Evolutionary conservation across 768 basidiomycete genomes (phyloP).

Genomic region (Lentinus brumalis): DNA sequence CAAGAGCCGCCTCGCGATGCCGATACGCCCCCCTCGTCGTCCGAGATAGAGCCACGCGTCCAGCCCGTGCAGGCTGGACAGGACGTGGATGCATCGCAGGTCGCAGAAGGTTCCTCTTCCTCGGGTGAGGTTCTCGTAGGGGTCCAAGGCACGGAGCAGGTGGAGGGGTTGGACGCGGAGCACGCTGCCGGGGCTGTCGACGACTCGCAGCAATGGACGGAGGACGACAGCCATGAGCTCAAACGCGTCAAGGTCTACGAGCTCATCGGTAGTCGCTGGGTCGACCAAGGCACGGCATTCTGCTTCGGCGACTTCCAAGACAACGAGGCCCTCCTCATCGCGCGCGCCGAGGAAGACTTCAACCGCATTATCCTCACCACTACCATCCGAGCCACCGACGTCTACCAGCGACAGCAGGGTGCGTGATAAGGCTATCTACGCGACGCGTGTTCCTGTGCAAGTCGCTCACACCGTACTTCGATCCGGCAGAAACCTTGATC

Average conservation of each 20-base stretch:
- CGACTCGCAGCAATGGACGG: conserved; percentile 62
- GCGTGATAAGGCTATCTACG: conserved; percentile 31
- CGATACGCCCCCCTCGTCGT: conserved; percentile 4
- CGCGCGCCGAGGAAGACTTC: conserved; percentile 77
- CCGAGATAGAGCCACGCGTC: conserved; percentile 22
- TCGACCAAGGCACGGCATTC: conserved; percentile 95
- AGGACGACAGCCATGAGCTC: conserved; percentile 65
- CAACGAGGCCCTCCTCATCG: conserved; percentile 79
- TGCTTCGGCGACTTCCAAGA: conserved; percentile 88
- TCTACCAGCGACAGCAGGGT: conserved; percentile 89
- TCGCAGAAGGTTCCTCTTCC: conserved; percentile 2
- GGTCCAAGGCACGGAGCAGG: conserved; percentile 5
- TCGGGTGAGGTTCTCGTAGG: conserved; percentile 10
- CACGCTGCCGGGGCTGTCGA: conserved; percentile 43
- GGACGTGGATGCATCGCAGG: conserved; percentile 3
- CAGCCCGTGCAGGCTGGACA: conserved; percentile 6
- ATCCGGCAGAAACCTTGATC: conserved; percentile 82
- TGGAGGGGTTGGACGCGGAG: conserved; percentile 10
- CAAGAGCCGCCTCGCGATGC: conserved; percentile 15
- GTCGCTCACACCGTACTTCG: conserved; percentile 4
- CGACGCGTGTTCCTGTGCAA: conserved; percentile 5
- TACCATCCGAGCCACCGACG: conserved; percentile 80
- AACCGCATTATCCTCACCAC: conserved; percentile 75
- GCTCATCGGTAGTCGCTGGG: conserved; percentile 88
- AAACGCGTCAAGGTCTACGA: conserved; percentile 98